phyloP scores from a whole-genome alignment of 78 protist species.

The Speleostelium caveatum region DNA sequence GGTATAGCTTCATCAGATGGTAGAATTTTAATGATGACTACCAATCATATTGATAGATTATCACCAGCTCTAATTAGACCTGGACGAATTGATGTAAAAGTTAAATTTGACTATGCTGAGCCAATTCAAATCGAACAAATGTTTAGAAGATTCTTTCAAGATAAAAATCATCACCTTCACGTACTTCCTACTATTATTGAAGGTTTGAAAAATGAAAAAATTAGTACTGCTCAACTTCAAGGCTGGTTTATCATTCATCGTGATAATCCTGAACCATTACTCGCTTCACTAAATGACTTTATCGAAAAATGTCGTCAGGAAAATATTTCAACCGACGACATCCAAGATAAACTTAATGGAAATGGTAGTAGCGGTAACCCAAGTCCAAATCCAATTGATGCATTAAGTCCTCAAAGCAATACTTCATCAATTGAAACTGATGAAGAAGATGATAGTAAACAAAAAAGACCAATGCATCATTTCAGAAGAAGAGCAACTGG shows the following conservation, averaged over 20 bases:
- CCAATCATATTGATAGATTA: constrained; percentile 86
- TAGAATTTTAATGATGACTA: constrained; percentile 89
- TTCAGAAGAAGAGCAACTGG: too few species aligned
- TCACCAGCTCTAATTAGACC: constrained; percentile 88
- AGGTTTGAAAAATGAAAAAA: constrained; percentile 6
- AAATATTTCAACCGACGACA: neutral
- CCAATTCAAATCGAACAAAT: constrained; percentile 32
- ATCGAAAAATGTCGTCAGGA: constrained; percentile 11
- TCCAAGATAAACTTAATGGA: too few species aligned
- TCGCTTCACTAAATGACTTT: constrained; percentile 23
- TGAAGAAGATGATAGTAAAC: neutral
- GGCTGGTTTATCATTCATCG: constrained; percentile 86
- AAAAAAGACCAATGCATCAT: neutral
- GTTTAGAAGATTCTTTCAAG: constrained; percentile 74
- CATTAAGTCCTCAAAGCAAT: too few species aligned
- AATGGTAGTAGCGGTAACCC: too few species aligned
- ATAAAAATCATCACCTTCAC: neutral
- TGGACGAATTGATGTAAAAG: constrained; percentile 84
- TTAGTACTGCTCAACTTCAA: constrained; percentile 87
- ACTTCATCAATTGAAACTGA: neutral
- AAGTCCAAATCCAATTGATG: too few species aligned
- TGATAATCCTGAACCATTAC: constrained; percentile 42
- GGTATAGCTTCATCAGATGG: constrained; percentile 88
- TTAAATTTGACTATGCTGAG: constrained; percentile 61
- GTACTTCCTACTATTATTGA: neutral